phyloP scores from a whole-genome alignment of 495 filamentous ascomycete genomes.

The Aspergillus hancockii region DNA sequence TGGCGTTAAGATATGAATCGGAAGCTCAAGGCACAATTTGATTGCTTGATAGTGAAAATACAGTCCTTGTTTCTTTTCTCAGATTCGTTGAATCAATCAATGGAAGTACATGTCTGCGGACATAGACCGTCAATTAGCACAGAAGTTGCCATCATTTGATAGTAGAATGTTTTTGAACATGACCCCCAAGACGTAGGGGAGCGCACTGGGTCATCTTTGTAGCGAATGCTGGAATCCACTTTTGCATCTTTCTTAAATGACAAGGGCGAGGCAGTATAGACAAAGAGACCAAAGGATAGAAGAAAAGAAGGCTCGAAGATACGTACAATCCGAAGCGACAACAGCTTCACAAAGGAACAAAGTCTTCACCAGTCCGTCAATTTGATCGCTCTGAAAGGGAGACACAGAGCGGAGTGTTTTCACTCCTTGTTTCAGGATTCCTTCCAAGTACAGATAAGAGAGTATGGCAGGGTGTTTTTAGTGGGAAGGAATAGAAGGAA shows the following conservation, averaged over 20 bases:
- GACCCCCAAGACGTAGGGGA: constrained; percentile 3
- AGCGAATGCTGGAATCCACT: constrained; percentile 5
- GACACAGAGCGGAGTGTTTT: constrained; percentile 17
- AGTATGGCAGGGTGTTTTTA: constrained; percentile 16
- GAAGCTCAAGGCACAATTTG: constrained; percentile 28
- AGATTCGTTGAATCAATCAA: constrained; percentile 41
- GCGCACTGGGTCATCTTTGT: constrained; percentile 7
- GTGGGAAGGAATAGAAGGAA: constrained; percentile 14
- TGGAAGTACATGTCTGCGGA: constrained; percentile 49
- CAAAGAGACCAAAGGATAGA: constrained; percentile 19
- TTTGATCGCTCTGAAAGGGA: constrained; percentile 15
- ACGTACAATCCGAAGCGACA: constrained; percentile 50
- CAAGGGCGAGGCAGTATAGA: constrained; percentile 14
- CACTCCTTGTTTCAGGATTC: constrained; percentile 24
- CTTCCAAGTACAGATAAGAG: constrained; percentile 42
- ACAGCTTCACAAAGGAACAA: constrained; percentile 30
- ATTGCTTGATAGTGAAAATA: constrained; percentile 39
- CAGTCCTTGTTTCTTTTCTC: constrained; percentile 35
- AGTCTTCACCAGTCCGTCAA: constrained; percentile 24
- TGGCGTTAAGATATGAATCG: constrained; percentile 45
- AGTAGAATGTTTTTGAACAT: neutral
- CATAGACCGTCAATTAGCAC: constrained; percentile 43
- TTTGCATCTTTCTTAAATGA: constrained; percentile 1
- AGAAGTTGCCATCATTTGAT: constrained; percentile 23
- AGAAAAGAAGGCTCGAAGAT: constrained; percentile 35